Evolutionary conservation across 164 flowering plant species (phyloP).

Genomic region (Hamamelis virginiana): DNA sequence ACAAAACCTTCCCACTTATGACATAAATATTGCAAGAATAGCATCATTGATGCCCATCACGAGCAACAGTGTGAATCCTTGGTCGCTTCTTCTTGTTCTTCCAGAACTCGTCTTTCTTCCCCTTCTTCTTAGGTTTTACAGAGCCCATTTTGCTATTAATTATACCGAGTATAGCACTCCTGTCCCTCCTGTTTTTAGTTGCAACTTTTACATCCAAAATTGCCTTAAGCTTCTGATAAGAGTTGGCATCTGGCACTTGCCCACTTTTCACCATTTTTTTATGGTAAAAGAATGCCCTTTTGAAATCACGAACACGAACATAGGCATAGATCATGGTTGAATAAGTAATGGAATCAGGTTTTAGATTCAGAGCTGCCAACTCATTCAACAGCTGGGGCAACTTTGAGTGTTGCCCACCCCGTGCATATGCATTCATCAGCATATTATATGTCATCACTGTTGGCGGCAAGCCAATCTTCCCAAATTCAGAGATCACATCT

Average conservation of each 20-base stretch:
- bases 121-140: conserved; percentile 48
- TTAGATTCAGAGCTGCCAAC: conserved; percentile 68
- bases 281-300: conserved; percentile 83
- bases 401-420: conserved; percentile 82
- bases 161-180: conserved; percentile 80
- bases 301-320: conserved; percentile 88
- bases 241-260: conserved; percentile 71
- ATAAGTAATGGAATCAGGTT: conserved; percentile 84
- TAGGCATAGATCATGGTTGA: conserved; percentile 90
- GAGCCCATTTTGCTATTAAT: conserved; percentile 61
- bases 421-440: conserved; percentile 92
- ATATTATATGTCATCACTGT: conserved; percentile 90
- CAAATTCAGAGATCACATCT: conserved; percentile 80
- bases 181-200: conserved; percentile 67
- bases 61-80: conserved; percentile 11
- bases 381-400: conserved; percentile 86
- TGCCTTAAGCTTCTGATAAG: conserved; percentile 75
- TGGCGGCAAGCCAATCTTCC: conserved; percentile 70
- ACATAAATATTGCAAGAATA: background rate
- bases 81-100: conserved; percentile 53
- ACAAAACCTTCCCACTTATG: background rate
- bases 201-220: conserved; percentile 76
- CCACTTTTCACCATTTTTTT: conserved; percentile 80
- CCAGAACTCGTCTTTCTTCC: conserved; percentile 94
- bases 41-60: background rate